Base-by-base conservation (phyloP, 805 yeast genomes). In the Maudiozyma turicensis region DNA sequence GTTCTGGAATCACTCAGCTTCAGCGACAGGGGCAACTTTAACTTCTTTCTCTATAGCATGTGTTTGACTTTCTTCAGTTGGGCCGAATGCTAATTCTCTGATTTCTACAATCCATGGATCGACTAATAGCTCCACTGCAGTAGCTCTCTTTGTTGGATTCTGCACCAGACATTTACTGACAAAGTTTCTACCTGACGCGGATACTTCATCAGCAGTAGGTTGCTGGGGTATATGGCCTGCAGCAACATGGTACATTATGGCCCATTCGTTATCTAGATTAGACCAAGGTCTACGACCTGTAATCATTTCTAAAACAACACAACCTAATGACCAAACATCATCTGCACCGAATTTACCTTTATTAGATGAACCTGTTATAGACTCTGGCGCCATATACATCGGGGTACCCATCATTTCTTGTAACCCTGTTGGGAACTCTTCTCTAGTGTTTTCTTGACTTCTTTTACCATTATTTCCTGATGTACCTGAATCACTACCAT, bases 311-410 rank as follows among this genome's bases (percentile, higher is more conserved):
- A 91, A 66, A 2, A 93, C 85, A 66, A 96, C 91, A 66, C 99
- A 93, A 3, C 99, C 99, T 40, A 91, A 71, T 0, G 99, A 88
- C 99, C 99, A 93, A 34, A 93, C 86, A 68, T 93, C 99, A 44
- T 68, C 69, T 5, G 75, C 67, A 34, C 73, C 74, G 46, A 70
- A 65, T 38, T 61, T 63, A 2, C 68, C 65, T 39, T 66, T 65
- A 40, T 54, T 56, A 10, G 77, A 74, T 31, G 79, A 68, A 2
- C 97, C 97, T 1, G 93, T 86, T 50, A 93, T 87, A 0, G 87
- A 86, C 60, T 93, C 99, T 0, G 99, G 99, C 0, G 98, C 88
- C 98, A 93, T 91, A 68, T 93, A 93, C 97, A 91, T 93, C 13
- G 98, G 98, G 0, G 99, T 93, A 39, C 99, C 99, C 2, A 95